Conservation (phyloP, 257 asterid genomes). For the Jaltomata sinuosa region DNA sequence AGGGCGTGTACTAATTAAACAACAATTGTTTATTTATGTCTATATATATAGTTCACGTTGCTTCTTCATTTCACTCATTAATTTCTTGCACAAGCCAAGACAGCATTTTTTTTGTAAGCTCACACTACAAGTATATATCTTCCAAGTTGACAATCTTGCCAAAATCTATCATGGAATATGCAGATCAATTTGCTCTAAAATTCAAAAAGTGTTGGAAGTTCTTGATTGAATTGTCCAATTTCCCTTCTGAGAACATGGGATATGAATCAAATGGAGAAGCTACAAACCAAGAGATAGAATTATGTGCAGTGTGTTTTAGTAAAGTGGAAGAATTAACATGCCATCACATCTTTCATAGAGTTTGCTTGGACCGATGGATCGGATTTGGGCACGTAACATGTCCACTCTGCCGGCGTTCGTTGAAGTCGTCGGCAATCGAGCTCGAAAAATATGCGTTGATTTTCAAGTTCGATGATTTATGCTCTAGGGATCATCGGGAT, state of each 20-base stretch:
- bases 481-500: background rate
- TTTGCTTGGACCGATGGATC: background rate
- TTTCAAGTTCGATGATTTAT: background rate
- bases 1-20: too few relatives aligned
- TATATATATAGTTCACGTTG: background rate
- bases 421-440: background rate
- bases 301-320: background rate
- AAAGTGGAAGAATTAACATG: background rate
- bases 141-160: background rate
- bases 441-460: background rate
- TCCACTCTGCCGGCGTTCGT: constrained; percentile 1
- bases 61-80: background rate
- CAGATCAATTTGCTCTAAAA: background rate
- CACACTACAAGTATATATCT: background rate
- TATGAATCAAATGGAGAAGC: background rate
- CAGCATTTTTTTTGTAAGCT: background rate
- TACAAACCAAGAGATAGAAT: background rate
- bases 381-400: background rate
- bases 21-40: too few relatives aligned
- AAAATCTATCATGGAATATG: background rate
- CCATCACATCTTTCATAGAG: background rate
- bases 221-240: background rate
- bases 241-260: background rate
- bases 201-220: background rate
- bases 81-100: background rate